These are phyloP conservation scores for Botrytis galanthina DNA, from an alignment of 2,329 filamentous ascomycete species.

Conservation along the genomic window DNA sequence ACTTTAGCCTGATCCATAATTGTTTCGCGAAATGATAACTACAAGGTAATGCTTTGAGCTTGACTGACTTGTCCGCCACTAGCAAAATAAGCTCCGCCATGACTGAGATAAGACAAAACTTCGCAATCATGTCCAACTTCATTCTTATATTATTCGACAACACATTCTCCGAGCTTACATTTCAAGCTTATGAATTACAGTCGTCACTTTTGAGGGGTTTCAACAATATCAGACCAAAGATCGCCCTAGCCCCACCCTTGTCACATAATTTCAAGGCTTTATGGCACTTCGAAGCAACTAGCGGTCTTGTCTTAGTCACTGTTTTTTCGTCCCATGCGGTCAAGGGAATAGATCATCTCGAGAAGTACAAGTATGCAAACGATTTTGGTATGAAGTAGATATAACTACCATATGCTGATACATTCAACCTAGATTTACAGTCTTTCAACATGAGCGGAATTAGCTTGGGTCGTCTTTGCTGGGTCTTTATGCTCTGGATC, in stretches of 20 bases:
- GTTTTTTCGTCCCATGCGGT: background rate
- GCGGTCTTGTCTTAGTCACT: background rate
- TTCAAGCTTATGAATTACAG: background rate
- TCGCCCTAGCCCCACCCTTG: too few species aligned
- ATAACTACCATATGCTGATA: background rate
- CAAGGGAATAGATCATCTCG: background rate
- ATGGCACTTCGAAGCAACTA: background rate
- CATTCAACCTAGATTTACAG: background rate
- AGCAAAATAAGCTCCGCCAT: constrained; percentile 3
- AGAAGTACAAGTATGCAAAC: background rate
- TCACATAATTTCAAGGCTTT: background rate
- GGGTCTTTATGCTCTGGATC: background rate
- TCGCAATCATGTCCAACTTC: background rate
- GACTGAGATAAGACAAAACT: constrained; percentile 1
- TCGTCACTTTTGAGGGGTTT: background rate
- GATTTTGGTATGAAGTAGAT: background rate
- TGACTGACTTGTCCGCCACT: background rate
- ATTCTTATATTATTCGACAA: background rate
- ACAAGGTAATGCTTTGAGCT: background rate
- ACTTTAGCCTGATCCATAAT: background rate
- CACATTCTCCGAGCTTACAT: background rate
- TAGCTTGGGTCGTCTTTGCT: background rate
- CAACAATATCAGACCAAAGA: background rate
- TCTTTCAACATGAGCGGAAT: background rate
- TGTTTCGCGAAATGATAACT: background rate